Evolutionary conservation across 148 eudicot genomes (phyloP).

Genomic region (Gaultheria prostrata): DNA sequence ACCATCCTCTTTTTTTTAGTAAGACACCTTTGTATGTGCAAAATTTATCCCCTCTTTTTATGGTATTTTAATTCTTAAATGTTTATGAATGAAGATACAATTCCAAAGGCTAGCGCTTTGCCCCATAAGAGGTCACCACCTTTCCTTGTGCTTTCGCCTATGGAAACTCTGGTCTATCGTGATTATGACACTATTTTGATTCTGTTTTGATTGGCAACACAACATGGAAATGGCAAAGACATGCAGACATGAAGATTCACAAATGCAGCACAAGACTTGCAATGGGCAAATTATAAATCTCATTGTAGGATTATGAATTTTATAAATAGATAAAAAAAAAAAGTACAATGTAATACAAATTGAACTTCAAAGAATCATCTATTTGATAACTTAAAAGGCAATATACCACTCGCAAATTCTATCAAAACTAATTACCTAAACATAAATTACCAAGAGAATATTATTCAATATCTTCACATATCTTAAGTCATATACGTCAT

Average conservation of each 20-base stretch:
- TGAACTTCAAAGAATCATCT: neutral
- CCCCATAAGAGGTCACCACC: no score
- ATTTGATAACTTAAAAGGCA: neutral
- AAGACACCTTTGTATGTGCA: no score
- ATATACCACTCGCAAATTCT: neutral
- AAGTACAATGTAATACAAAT: neutral
- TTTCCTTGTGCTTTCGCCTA: no score
- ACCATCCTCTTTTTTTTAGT: no score
- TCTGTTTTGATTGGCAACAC: neutral
- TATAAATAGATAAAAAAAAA: neutral
- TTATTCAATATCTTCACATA: neutral
- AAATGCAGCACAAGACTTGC: neutral
- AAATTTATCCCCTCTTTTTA: no score
- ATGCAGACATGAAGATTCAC: neutral
- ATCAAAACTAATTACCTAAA: neutral
- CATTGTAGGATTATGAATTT: neutral
- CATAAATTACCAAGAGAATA: neutral
- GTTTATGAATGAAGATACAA: no score
- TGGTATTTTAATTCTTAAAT: no score
- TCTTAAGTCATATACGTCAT: neutral
- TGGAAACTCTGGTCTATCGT: neutral
- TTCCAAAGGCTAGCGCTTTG: no score
- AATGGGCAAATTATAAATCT: neutral
- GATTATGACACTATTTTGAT: neutral
- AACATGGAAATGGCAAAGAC: neutral